Evolutionary conservation across 768 basidiomycete species (phyloP), one percentile per base, ranked within the genome.

Genomic region (Mycena albidolilacea): DNA sequence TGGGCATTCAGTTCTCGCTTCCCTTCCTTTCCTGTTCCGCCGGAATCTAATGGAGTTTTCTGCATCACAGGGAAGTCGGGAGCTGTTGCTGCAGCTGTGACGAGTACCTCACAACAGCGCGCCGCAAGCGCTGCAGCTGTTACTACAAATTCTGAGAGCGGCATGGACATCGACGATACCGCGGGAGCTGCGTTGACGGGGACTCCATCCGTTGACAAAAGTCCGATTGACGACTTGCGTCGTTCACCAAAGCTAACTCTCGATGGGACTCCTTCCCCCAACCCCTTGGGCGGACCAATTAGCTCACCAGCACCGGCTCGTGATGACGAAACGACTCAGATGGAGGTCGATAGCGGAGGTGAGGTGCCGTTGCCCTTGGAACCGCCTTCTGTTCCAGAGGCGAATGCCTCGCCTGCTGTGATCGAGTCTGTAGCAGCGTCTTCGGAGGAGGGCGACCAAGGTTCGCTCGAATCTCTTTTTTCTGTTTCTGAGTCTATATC

Each of bases 281-380:
- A 43, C 6, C 10, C 9, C 41, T 9, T 43, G 41, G 41, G 8
- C 41, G 14, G 10, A 43, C 41, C 41, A 43, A 43, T 9, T 43
- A 14, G 41, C 43, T 43, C 38, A 43, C 41, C 30, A 23, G 19
- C 54, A n/a, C 21, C 37, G 43, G 7, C 63, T 60, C 23, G 38
- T 41, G 43, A 19, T 35, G 64, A 61, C 38, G 50, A 7, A 30
- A 7, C 50, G 7, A 14, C 43, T 19, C 41, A 61, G 38, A 72
- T 72, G 71, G 71, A 62, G 6, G 19, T 67, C 39, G 64, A 72
- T 46, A 37, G 23, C 7, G 12, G 17, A 3, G 39, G 17, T n/a
- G 23, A 23, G 35, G 37, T 30, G 7, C 59, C 64, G 12, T 12
- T 39, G 9, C 50, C 66, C 10, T 23, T 37, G 38, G 52, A 64